A percentile compares a stretch with the other conserved stretches of the same genome.
Evolutionary conservation across 2,329 filamentous ascomycete species (phyloP).

Genomic region (Daldinia sp.): DNA sequence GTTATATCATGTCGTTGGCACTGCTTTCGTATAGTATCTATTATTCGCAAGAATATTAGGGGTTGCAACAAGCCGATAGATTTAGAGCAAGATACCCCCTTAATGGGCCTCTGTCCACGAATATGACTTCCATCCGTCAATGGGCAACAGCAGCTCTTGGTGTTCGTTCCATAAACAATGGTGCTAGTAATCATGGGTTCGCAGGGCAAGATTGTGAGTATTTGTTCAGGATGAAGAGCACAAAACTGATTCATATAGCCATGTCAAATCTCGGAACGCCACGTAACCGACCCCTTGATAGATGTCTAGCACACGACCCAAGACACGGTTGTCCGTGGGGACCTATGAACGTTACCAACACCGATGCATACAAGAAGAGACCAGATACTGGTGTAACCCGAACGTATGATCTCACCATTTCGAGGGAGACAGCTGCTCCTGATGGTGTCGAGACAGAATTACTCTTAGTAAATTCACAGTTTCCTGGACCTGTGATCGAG

Average conservation of each 20-base stretch:
- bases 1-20: not conserved
- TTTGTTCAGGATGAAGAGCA: not conserved
- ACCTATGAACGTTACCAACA: not conserved
- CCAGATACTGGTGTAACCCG: not conserved
- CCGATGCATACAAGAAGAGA: not conserved
- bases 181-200: not conserved
- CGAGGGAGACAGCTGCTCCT: not conserved
- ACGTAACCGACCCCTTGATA: not conserved
- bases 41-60: not conserved
- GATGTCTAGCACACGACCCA: not conserved
- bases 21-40: not conserved
- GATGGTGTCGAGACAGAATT: not conserved
- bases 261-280: not conserved
- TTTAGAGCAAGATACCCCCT: not conserved
- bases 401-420: not conserved
- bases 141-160: not conserved
- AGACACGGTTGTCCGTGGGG: not conserved
- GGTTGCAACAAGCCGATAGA: not conserved
- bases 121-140: not conserved
- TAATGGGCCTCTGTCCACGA: not conserved
- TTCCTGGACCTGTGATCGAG: not conserved
- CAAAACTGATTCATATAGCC: not conserved
- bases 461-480: not conserved
- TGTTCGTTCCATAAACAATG: not conserved
- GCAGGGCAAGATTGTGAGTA: not conserved